Percentiles rank a stretch among this genome's conserved stretches.
These are phyloP conservation scores for Capsicum pubescens DNA, from an alignment of 257 asterid species.

Conservation along the genomic window DNA sequence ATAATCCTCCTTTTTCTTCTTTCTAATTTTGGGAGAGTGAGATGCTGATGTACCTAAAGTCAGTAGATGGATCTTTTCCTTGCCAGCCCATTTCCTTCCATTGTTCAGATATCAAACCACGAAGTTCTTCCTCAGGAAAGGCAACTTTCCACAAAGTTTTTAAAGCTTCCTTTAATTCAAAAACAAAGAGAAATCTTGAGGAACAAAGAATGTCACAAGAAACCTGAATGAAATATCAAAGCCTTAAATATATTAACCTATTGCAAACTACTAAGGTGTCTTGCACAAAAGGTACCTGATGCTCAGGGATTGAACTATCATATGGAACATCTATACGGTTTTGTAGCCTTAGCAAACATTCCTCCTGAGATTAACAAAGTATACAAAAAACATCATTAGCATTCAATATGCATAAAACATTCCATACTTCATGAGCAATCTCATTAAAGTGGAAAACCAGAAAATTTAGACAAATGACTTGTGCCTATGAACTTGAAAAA, in stretches of 20 bases:
- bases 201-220: constrained; percentile 7
- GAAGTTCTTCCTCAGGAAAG: constrained; percentile 83
- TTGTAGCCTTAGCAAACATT: constrained; percentile 81
- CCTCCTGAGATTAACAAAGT: constrained; percentile 66
- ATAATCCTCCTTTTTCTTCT: background rate
- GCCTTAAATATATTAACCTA: constrained; percentile 16
- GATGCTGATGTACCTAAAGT: constrained; percentile 68
- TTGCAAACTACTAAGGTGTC: background rate
- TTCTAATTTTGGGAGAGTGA: background rate
- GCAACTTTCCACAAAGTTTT: constrained; percentile 85
- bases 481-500: constrained; percentile 9
- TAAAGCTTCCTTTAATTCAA: constrained; percentile 71
- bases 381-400: background rate
- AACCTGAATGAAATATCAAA: constrained; percentile 29
- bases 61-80: constrained; percentile 99
- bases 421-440: background rate
- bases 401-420: background rate
- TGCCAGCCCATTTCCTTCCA: constrained; percentile 99
- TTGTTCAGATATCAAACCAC: constrained; percentile 92
- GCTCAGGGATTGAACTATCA: constrained; percentile 80
- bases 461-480: background rate
- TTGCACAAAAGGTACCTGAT: constrained; percentile 67
- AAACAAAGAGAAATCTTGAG: constrained; percentile 20
- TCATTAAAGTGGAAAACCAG: background rate
- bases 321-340: constrained; percentile 80